A percentile compares a stretch with the other conserved stretches of the same genome.
Evolutionary conservation across 768 basidiomycete genomes (phyloP).

Genomic region (Tubosaeta sp.): DNA sequence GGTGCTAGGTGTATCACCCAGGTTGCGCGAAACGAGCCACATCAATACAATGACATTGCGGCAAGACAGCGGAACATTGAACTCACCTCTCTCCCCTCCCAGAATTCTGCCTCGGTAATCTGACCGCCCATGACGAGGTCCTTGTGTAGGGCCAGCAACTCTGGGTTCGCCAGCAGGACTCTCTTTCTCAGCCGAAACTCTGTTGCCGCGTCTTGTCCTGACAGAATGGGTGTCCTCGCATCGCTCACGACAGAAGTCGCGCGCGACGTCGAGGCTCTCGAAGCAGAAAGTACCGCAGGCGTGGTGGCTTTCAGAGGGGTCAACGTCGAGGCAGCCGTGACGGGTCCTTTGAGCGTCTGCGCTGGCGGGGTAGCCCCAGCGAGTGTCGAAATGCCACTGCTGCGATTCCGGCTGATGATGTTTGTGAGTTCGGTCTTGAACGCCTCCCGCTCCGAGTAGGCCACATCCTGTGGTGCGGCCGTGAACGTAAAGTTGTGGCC

Average conservation of each 20-base stretch:
- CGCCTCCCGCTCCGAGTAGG: constrained; percentile 68
- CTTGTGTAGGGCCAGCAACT: constrained; percentile 76
- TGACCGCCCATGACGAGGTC: constrained; percentile 83
- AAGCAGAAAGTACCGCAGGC: constrained; percentile 27
- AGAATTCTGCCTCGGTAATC: constrained; percentile 92
- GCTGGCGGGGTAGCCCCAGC: constrained; percentile 13
- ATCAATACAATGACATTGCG: constrained; percentile 9
- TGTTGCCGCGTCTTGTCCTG: constrained; percentile 53
- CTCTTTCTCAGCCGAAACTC: constrained; percentile 76
- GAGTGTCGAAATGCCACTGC: constrained; percentile 25
- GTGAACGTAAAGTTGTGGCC: constrained; percentile 84
- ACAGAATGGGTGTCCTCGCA: constrained; percentile 48
- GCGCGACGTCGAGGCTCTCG: constrained; percentile 52
- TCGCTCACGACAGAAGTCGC: constrained; percentile 61
- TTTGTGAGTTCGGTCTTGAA: constrained; percentile 78
- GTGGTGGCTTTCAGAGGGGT: constrained; percentile 28
- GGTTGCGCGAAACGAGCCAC: background rate
- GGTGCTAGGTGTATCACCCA: constrained; percentile 44
- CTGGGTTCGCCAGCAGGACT: constrained; percentile 73
- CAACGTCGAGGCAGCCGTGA: constrained; percentile 10
- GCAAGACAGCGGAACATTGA: background rate
- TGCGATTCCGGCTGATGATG: constrained; percentile 73
- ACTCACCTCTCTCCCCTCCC: constrained; percentile 90
- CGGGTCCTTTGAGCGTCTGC: constrained; percentile 23
- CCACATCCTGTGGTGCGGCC: constrained; percentile 52